phyloP scores from a whole-genome alignment of 805 yeast species.

The Wickerhamia fluorescens region DNA sequence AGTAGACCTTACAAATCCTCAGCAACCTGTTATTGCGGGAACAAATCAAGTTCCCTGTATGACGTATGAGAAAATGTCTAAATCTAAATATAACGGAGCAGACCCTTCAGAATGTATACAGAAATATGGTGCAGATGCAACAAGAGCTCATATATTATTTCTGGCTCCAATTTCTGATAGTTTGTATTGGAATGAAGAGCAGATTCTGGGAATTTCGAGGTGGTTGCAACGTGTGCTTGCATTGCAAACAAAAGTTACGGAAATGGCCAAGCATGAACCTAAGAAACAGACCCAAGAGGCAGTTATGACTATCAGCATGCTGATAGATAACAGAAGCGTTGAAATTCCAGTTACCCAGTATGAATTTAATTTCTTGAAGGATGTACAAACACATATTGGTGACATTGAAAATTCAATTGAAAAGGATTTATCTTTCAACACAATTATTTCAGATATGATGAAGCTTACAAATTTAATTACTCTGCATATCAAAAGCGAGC shows the following conservation, averaged over 20 bases:
- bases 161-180: constrained; percentile 84
- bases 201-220: constrained; percentile 80
- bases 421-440: constrained; percentile 60
- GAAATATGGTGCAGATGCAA: constrained; percentile 86
- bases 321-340: constrained; percentile 12
- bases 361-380: constrained; percentile 56
- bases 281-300: constrained; percentile 5
- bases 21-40: constrained; percentile 38
- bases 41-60: constrained; percentile 48
- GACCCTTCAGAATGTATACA: constrained; percentile 75
- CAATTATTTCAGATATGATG: constrained; percentile 86
- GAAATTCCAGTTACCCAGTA: constrained; percentile 23
- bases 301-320: constrained; percentile 12
- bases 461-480: constrained; percentile 55
- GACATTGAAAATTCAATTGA: constrained; percentile 56
- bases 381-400: constrained; percentile 38
- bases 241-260: constrained; percentile 15
- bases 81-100: constrained; percentile 90
- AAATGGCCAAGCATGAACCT: not conserved
- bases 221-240: constrained; percentile 65
- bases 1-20: constrained; percentile 37
- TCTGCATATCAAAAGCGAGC: constrained; percentile 27
- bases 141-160: constrained; percentile 87
- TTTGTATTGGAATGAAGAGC: constrained; percentile 83
- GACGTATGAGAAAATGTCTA: constrained; percentile 89